Conservation (phyloP, 192 early-diverging fungal genomes). For the Podila epigama region DNA sequence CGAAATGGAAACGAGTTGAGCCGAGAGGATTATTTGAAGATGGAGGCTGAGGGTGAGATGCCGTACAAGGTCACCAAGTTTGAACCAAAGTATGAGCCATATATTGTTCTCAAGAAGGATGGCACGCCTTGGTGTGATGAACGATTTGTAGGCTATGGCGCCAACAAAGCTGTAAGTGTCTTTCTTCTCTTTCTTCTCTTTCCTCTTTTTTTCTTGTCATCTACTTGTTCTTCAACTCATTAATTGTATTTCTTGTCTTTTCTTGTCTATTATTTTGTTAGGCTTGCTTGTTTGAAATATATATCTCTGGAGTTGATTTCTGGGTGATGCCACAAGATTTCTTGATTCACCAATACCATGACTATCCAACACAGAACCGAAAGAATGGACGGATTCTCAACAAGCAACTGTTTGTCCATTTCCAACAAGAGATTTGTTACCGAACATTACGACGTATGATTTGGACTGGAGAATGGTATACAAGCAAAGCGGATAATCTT, state of each 20-base stretch:
- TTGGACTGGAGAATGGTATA: constrained; percentile 56
- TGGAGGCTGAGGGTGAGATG: constrained; percentile 43
- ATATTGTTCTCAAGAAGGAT: constrained; percentile 62
- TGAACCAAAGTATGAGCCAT: constrained; percentile 66
- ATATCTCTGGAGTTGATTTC: constrained; percentile 64
- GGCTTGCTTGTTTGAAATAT: constrained; percentile 68
- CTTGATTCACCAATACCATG: constrained; percentile 67
- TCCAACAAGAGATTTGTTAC: constrained; percentile 62
- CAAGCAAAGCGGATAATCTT: constrained; percentile 53
- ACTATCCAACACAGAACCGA: constrained; percentile 59
- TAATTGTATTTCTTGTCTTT: not conserved
- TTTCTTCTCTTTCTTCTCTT: not conserved
- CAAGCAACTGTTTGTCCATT: constrained; percentile 63
- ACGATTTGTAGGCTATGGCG: constrained; percentile 68
- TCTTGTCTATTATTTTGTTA: not conserved
- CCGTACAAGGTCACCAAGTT: constrained; percentile 62
- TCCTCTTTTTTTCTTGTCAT: not conserved
- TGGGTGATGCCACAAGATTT: constrained; percentile 69
- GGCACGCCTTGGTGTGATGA: constrained; percentile 66
- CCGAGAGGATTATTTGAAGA: constrained; percentile 22
- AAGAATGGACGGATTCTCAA: constrained; percentile 61
- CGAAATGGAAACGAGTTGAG: not conserved
- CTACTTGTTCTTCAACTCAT: not conserved
- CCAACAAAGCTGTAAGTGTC: constrained; percentile 60
- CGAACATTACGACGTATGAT: constrained; percentile 55